Evolutionary conservation across 1,284 basidiomycete species (phyloP).

Genomic region (Retiboletus flavoniger): DNA sequence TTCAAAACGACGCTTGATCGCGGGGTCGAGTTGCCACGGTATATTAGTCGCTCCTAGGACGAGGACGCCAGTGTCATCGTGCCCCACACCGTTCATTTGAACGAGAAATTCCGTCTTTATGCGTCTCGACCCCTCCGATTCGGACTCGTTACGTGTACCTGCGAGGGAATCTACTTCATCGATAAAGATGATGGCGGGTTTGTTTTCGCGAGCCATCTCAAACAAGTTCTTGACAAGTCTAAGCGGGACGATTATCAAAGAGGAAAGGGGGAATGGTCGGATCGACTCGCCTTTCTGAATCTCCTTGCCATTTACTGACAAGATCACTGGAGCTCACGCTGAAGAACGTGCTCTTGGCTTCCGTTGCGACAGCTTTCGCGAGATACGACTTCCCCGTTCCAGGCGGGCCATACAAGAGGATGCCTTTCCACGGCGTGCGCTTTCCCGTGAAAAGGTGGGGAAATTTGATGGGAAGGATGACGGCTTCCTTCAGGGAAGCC

Average conservation of each 20-base stretch:
- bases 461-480: slow-evolving; percentile 98
- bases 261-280: not conserved
- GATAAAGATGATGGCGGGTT: slow-evolving; percentile 98
- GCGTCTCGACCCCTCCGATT: slow-evolving; percentile 91
- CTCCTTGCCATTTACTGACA: slow-evolving; percentile 99
- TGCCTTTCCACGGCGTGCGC: slow-evolving; percentile 95
- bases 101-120: slow-evolving; percentile 99
- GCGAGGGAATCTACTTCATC: slow-evolving; percentile 98
- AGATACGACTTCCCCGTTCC: slow-evolving; percentile 95
- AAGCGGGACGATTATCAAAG: not conserved
- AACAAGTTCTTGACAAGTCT: slow-evolving; percentile 97
- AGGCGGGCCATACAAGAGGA: slow-evolving; percentile 93
- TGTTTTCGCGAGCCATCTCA: slow-evolving; percentile 93
- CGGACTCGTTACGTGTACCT: slow-evolving; percentile 92
- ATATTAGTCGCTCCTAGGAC: slow-evolving; percentile 99
- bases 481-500: slow-evolving; percentile 95
- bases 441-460: slow-evolving; percentile 98
- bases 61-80: slow-evolving; percentile 96
- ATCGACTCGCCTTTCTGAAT: slow-evolving; percentile 81
- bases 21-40: slow-evolving; percentile 95
- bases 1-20: slow-evolving; percentile 98
- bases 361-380: slow-evolving; percentile 97
- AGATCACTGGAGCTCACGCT: slow-evolving; percentile 94
- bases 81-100: slow-evolving; percentile 98
- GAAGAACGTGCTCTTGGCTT: slow-evolving; percentile 99